phyloP scores from a whole-genome alignment of 106 monocot genomes.

The Allium sativum region DNA sequence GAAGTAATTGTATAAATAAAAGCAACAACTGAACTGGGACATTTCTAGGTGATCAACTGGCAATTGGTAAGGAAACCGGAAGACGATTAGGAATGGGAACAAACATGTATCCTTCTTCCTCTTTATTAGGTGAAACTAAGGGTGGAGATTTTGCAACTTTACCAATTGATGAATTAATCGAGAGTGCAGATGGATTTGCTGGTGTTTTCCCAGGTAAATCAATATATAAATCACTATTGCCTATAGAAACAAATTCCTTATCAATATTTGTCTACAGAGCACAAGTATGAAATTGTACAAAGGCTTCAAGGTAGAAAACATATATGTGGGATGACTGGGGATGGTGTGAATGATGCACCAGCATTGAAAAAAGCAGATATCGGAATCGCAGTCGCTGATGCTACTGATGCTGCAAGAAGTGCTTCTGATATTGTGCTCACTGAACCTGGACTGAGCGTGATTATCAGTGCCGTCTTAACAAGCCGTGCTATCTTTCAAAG shows the following conservation, averaged over 20 bases:
- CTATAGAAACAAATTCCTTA: too few species aligned
- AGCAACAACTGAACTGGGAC: neutral
- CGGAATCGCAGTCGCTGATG: constrained; percentile 11
- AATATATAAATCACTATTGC: neutral
- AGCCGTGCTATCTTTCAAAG: constrained; percentile 21
- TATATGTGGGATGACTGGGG: constrained; percentile 25
- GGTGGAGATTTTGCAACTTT: constrained; percentile 6
- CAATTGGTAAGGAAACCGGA: constrained; percentile 60
- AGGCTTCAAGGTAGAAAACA: constrained; percentile 21
- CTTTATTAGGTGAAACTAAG: constrained; percentile 33
- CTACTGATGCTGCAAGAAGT: constrained; percentile 22
- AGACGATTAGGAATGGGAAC: constrained; percentile 59
- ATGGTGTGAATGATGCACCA: constrained; percentile 25
- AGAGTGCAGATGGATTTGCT: constrained; percentile 61
- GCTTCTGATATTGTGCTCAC: constrained; percentile 24
- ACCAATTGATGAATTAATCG: constrained; percentile 28
- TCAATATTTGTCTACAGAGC: constrained; percentile 2
- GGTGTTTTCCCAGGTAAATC: constrained; percentile 45
- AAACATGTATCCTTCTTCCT: constrained; percentile 66
- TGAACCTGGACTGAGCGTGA: constrained; percentile 26
- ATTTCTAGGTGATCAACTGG: constrained; percentile 54
- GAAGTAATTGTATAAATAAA: too few species aligned
- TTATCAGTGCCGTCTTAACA: constrained; percentile 22
- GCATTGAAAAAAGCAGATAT: constrained; percentile 26
- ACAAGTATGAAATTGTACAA: constrained; percentile 24